These are phyloP conservation scores for Clonostachys byssicola DNA, from an alignment of 2,329 filamentous ascomycete genomes.

Conservation along the genomic window DNA sequence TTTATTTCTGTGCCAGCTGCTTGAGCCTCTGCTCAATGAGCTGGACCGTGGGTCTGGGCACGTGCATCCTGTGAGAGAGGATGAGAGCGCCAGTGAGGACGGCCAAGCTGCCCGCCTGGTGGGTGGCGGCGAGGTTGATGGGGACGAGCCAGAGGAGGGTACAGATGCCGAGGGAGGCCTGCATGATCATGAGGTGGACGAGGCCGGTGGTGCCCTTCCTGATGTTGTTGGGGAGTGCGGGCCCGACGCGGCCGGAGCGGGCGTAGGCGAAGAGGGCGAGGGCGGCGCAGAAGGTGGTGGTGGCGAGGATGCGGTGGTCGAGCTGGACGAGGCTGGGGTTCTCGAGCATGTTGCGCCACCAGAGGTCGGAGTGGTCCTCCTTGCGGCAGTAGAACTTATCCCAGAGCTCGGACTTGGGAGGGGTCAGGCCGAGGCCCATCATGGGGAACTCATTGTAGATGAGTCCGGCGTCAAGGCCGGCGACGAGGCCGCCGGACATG, in stretches of 20 bases:
- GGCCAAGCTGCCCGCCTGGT: constrained; percentile 87
- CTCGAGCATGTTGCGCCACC: constrained; percentile 97
- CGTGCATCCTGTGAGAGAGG: constrained; percentile 71
- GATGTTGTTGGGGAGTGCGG: constrained; percentile 58
- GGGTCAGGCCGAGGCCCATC: constrained; percentile 83
- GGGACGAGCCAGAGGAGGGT: constrained; percentile 95
- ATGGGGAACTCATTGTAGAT: constrained; percentile 99
- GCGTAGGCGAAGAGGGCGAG: constrained; percentile 78
- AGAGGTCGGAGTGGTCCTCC: constrained; percentile 75
- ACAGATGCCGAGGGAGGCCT: constrained; percentile 82
- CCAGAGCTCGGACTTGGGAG: constrained; percentile 79
- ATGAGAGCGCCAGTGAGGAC: constrained; percentile 79
- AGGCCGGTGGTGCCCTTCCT: constrained; percentile 71
- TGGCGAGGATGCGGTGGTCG: constrained; percentile 89
- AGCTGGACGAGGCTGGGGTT: constrained; percentile 95
- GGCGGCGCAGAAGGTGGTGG: constrained; percentile 80
- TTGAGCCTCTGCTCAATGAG: constrained; percentile 51
- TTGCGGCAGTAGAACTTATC: constrained; percentile 80
- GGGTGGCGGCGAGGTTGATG: constrained; percentile 78
- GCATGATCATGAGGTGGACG: constrained; percentile 75
- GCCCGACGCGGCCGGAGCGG: constrained; percentile 55
- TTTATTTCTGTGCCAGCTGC: constrained; percentile 10
- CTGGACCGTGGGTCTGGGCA: constrained; percentile 61
- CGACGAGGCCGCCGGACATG: constrained; percentile 91
- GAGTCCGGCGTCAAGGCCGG: constrained; percentile 89